These are phyloP conservation scores for Saccharomyces eubayanus DNA, from an alignment of 805 yeast species.

Conservation along the genomic window DNA sequence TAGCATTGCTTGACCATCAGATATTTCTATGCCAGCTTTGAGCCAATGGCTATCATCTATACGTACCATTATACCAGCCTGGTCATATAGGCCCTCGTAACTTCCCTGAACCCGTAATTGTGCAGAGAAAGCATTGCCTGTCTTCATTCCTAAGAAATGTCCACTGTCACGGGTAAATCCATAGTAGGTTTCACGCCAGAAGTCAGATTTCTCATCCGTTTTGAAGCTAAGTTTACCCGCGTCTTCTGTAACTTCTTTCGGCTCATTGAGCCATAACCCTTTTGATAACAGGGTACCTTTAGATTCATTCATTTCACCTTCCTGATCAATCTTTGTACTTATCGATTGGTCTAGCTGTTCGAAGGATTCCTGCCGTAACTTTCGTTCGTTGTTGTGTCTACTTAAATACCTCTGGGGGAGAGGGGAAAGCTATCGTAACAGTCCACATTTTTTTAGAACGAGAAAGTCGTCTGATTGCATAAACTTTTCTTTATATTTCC, in stretches of 20 bases:
- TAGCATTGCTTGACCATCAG: conserved; percentile 4
- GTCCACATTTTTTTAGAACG: too few relatives aligned
- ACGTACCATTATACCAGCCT: conserved; percentile 5
- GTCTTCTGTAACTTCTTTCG: not conserved
- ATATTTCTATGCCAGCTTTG: conserved; percentile 5
- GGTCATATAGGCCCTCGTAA: conserved; percentile 1
- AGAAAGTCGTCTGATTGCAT: too few relatives aligned
- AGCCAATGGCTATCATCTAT: conserved; percentile 1
- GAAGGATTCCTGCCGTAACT: too few relatives aligned
- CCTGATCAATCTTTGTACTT: too few relatives aligned
- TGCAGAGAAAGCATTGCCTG: conserved; percentile 4
- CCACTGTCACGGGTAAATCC: conserved; percentile 4
- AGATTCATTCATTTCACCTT: not conserved
- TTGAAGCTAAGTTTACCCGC: not conserved
- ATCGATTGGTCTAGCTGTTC: too few relatives aligned
- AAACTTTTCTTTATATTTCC: too few relatives aligned
- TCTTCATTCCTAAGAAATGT: not conserved
- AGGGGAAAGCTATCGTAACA: too few relatives aligned
- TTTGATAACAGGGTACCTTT: not conserved
- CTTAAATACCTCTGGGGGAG: too few relatives aligned
- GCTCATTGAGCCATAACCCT: not conserved
- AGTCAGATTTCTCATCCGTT: not conserved
- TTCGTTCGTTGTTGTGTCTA: too few relatives aligned
- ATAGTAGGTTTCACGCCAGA: conserved; percentile 4
- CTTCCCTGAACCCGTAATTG: conserved; percentile 2